Evolutionary conservation across 768 basidiomycete genomes (phyloP).

Genomic region (Suillus bovinus): DNA sequence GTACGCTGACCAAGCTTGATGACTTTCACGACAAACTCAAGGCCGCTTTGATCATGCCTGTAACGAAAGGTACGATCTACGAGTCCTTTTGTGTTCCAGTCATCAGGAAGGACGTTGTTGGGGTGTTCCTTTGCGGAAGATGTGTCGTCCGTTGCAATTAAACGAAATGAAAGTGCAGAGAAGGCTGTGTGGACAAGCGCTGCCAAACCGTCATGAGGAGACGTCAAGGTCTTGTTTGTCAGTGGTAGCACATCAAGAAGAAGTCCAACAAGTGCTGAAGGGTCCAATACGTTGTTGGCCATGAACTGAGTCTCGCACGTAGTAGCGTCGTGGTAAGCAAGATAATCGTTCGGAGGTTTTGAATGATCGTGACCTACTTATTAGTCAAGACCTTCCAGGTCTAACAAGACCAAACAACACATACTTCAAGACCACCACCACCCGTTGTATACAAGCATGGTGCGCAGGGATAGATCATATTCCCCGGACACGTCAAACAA

Average conservation of each 20-base stretch:
- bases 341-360: neutral
- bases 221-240: slow-evolving; percentile 48
- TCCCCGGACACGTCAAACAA: slow-evolving; percentile 83
- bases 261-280: slow-evolving; percentile 61
- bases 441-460: slow-evolving; percentile 40
- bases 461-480: slow-evolving; percentile 67
- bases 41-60: slow-evolving; percentile 87
- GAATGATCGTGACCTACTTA: neutral
- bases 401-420: slow-evolving; percentile 37
- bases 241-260: slow-evolving; percentile 61
- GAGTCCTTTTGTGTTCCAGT: slow-evolving; percentile 74
- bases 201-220: slow-evolving; percentile 73
- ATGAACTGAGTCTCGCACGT: slow-evolving; percentile 35
- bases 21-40: slow-evolving; percentile 82
- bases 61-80: slow-evolving; percentile 78
- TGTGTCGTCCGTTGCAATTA: slow-evolving; percentile 67
- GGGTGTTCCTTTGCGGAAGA: slow-evolving; percentile 38
- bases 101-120: slow-evolving; percentile 59
- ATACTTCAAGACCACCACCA: slow-evolving; percentile 17
- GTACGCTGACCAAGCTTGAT: slow-evolving; percentile 79
- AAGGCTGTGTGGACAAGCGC: slow-evolving; percentile 78
- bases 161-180: slow-evolving; percentile 72
- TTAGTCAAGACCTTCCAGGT: slow-evolving; percentile 31
- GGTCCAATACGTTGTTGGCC: slow-evolving; percentile 65
- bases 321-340: slow-evolving; percentile 17